Evolutionary conservation across 169 alveolate genomes (phyloP).

Genomic region (Plasmodium yoelii): DNA sequence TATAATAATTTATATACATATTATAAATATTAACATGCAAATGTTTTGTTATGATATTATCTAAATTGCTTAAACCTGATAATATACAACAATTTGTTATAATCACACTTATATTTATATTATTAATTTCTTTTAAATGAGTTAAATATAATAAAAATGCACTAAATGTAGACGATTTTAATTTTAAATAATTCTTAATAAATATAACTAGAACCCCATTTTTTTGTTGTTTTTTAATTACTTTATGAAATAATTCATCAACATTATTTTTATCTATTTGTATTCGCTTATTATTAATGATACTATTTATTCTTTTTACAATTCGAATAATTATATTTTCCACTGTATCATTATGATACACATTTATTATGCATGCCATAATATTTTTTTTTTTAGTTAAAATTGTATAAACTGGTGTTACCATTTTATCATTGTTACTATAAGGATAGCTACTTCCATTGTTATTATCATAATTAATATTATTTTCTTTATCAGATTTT

Average conservation of each 20-base stretch:
- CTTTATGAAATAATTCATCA: slow-evolving; percentile 32
- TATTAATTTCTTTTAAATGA: slow-evolving; percentile 50
- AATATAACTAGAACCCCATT: slow-evolving; percentile 38
- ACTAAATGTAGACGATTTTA: slow-evolving; percentile 42
- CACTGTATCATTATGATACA: slow-evolving; percentile 35
- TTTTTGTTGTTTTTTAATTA: slow-evolving; percentile 4
- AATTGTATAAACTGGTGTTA: background rate
- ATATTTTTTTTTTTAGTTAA: slow-evolving; percentile 15
- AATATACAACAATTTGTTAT: slow-evolving; percentile 42
- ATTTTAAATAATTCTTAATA: slow-evolving; percentile 54
- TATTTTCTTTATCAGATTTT: background rate
- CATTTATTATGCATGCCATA: slow-evolving; percentile 29
- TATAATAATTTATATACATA: slow-evolving; percentile 46
- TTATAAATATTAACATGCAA: slow-evolving; percentile 53
- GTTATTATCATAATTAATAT: background rate
- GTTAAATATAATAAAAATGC: slow-evolving; percentile 33
- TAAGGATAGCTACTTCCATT: background rate
- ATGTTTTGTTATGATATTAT: slow-evolving; percentile 33
- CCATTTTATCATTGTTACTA: background rate
- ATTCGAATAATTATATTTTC: slow-evolving; percentile 52
- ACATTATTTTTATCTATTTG: slow-evolving; percentile 33
- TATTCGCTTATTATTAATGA: background rate
- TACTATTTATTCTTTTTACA: slow-evolving; percentile 25
- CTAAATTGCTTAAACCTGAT: slow-evolving; percentile 50
- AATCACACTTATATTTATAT: slow-evolving; percentile 54